phyloP scores from a whole-genome alignment of 305 asterid genomes.

The Fraxinus albicans region DNA sequence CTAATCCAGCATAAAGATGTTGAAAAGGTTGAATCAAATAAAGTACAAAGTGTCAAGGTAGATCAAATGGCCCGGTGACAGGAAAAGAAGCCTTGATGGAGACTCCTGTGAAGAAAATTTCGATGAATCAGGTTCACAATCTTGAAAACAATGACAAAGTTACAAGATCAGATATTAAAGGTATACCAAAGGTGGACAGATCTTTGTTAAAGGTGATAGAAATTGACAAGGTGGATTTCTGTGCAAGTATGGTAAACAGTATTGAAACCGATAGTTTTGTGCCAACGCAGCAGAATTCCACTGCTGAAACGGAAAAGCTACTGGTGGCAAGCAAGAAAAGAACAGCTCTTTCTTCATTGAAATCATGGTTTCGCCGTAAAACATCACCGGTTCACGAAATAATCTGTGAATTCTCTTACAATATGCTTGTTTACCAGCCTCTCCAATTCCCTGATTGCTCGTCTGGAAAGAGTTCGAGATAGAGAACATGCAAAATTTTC shows the following conservation, averaged over 20 bases:
- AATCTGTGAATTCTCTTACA: not conserved
- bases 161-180: constrained; percentile 49
- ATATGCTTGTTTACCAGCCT: not conserved
- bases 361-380: constrained; percentile 36
- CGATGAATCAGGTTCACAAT: constrained; percentile 7
- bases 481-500: not conserved
- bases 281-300: constrained; percentile 32
- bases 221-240: not conserved
- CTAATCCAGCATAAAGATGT: not conserved
- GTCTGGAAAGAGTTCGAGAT: not conserved
- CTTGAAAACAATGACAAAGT: constrained; percentile 30
- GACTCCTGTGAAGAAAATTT: constrained; percentile 9
- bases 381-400: not conserved
- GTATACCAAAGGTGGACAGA: constrained; percentile 46
- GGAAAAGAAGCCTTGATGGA: constrained; percentile 19
- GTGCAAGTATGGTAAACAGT: too few species aligned
- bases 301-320: constrained; percentile 29
- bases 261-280: constrained; percentile 1
- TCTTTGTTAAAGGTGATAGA: constrained; percentile 50
- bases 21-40: not conserved
- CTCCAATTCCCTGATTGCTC: not conserved
- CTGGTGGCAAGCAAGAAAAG: constrained; percentile 38
- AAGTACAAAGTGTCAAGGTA: constrained; percentile 10
- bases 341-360: constrained; percentile 33
- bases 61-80: not conserved